Evolutionary conservation across 2,329 filamentous ascomycete species (phyloP), one percentile per base, ranked within the genome.

Genomic region (Diaporthe eres): DNA sequence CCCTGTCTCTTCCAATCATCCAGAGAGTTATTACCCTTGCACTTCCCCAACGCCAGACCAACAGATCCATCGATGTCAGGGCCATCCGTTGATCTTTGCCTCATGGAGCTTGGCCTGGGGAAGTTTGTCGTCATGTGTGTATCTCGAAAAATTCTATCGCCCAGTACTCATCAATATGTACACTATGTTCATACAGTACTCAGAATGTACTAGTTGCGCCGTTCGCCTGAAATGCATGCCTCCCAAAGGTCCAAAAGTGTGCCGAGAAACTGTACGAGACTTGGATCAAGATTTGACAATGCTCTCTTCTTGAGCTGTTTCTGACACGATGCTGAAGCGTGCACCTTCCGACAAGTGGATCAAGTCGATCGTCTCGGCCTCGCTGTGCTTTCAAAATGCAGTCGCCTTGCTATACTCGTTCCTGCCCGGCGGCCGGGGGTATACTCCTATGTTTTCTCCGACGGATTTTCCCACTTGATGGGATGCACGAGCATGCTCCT

Each of bases 401-500:
- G 37, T 67, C 28, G 55, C 37, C n/a, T 15, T 9, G 25, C 22
- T 44, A n/a, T 55, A n/a, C 12, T 44, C 13, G 17, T n/a, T 34
- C 5, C 28, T 37, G n/a, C 22, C 25, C 6, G 47, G 17, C 19
- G 17, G 22, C 31, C 34, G 4, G 10, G 47, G 34, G 19, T 61
- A n/a, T 55, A 13, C 17, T 31, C 31, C 77, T 57, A 73, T 17
- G 28, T 47, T 42, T 78, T 58, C 79, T 90, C 88, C n/a, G 81
- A 82, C 31, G 88, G 88, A 77, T 87, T 86, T 81, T 91, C 90
- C 82, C 86, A 88, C 86, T 97, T 97, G 80, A 97, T 91, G 0
- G 95, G 95, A 87, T 97, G 95, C 78, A 97, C 84, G 78, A 97
- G 85, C 90, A 96, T 94, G 78, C 92, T 94, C 65, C 94, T 91